Evolutionary conservation across 345 rosid genomes (phyloP), one percentile per base, ranked within the genome.

Genomic region (Rhizophora mangle): DNA sequence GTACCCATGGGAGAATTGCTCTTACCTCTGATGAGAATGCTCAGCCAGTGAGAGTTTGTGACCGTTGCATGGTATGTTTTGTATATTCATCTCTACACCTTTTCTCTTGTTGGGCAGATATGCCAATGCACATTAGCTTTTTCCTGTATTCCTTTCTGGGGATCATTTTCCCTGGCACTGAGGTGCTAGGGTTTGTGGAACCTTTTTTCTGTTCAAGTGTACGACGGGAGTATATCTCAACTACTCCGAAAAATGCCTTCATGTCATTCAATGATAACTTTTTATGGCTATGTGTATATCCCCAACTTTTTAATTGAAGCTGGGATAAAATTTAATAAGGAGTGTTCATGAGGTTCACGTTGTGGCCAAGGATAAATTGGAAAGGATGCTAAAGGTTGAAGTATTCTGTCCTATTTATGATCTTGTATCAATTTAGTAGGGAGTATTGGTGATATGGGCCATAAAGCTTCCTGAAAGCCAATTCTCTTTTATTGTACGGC

Each of bases 11-110:
- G 65, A 87, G 98, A 82, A 89, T 82, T 79, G 94, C 96, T 74
- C 96, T 95, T 62, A 95, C 94, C 70, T 93, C 97, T 27, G 99
- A 95, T 65, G 98, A 90, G 71, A 89, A 86, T 83, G 93, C 97
- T 64, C 96, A 86, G 76, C 92, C 85, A 43, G 99, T 96, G 79
- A 83, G 99, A 79, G 98, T 96, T 71, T 96, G 99, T 64, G 97
- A 96, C 74, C 85, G 97, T 59, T 96, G 97, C 80, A 69, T 92
- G 97, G 98, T 96, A 84, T 10, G 76, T 60, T 46, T 54, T 49
- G 19, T 55, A 37, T n/a, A 67, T 58, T 21, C 37, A 75, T 68
- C 64, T 62, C n/a, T 64, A 16, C 26, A 53, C 63, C 22, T 70
- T 20, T 26, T 22, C 20, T 29, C 56, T 63, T 27, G 15, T 8